Evolutionary conservation across 1,284 basidiomycete genomes (phyloP), one percentile per base, ranked within the genome.

Genomic region (Ceraceosorus guamensis): DNA sequence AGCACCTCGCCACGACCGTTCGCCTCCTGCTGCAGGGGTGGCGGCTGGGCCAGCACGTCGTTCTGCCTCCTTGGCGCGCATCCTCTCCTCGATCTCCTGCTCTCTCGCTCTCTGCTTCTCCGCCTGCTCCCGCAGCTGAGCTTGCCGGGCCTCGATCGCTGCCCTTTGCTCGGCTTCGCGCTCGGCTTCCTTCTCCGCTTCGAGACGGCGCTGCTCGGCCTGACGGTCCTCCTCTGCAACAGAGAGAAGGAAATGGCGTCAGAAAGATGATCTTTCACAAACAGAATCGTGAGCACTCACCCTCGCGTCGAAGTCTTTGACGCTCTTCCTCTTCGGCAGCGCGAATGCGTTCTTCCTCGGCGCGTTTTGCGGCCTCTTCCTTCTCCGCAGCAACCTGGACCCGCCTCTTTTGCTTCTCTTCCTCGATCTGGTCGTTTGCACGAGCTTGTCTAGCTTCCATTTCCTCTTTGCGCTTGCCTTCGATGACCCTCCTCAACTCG

Each of bases 371-470:
- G 24, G 63, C 62, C 53, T 67, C 70, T 46, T 62, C 61, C 44
- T 61, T 53, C 51, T 70, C 57, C 39, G 57, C 56, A 14, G 60
- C 47, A 7, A 67, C 56, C 51, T 73, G 62, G 44, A 64, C 60
- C 37, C 70, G 66, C 69, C 86, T 82, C 80, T 85, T 86, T 52
- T 82, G 82, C 81, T 92, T 95, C 78, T 93, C 92, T 71, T 87
- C 84, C 63, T 86, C 86, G 66, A 91, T 86, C 82, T 87, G 89
- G 74, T 79, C 80, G 62, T 79, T 70, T 3, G 91, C 86, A 37
- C 77, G 79, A 52, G 82, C 82, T 66, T 82, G 78, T 65, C 80
- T 83, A 75, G 81, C 82, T 55, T 84, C 80, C 68, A 86, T 87
- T 74, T 90, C 88, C 50, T 84, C 83, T n/a, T 81, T 80, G 52